Percentiles rank a stretch among this genome's conserved stretches.
Evolutionary conservation across 2,329 filamentous ascomycete genomes (phyloP).

Genomic region (Nemania sp.): DNA sequence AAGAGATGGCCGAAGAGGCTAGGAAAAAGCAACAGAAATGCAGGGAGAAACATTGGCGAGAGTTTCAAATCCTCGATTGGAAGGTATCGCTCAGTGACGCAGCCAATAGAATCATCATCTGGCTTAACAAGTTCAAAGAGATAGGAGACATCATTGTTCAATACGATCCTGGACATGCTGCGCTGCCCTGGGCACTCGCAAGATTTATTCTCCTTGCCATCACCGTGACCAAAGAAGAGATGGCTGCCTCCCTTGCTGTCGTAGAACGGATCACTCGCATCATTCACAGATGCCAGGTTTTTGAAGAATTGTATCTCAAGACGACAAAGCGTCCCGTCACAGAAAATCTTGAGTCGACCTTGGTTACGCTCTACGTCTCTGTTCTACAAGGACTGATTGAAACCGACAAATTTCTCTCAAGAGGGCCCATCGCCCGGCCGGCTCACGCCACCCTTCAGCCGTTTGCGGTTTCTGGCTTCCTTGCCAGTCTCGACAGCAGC

Average conservation of each 20-base stretch:
- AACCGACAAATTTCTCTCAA: slow-evolving; percentile 8
- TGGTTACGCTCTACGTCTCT: slow-evolving; percentile 10
- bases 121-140: slow-evolving; percentile 21
- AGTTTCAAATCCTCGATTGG: neutral
- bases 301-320: slow-evolving; percentile 10
- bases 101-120: slow-evolving; percentile 6
- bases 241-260: slow-evolving; percentile 3
- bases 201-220: slow-evolving; percentile 1
- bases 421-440: too few relatives aligned
- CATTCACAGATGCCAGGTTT: slow-evolving; percentile 17
- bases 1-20: slow-evolving; percentile 4
- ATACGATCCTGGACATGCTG: slow-evolving; percentile 19
- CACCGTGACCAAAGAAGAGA: neutral
- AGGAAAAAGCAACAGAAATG: slow-evolving; percentile 1
- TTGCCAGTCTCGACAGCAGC: neutral
- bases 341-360: slow-evolving; percentile 10
- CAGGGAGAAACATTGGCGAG: neutral
- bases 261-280: slow-evolving; percentile 7
- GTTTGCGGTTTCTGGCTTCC: neutral
- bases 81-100: neutral
- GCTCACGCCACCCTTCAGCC: slow-evolving; percentile 1
- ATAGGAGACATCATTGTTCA: slow-evolving; percentile 16
- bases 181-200: slow-evolving; percentile 16
- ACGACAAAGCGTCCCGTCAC: neutral
- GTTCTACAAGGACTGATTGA: slow-evolving; percentile 10